Evolutionary conservation across 306 rosid species (phyloP), one percentile per base, ranked within the genome.

Genomic region (Acacia acuminata): DNA sequence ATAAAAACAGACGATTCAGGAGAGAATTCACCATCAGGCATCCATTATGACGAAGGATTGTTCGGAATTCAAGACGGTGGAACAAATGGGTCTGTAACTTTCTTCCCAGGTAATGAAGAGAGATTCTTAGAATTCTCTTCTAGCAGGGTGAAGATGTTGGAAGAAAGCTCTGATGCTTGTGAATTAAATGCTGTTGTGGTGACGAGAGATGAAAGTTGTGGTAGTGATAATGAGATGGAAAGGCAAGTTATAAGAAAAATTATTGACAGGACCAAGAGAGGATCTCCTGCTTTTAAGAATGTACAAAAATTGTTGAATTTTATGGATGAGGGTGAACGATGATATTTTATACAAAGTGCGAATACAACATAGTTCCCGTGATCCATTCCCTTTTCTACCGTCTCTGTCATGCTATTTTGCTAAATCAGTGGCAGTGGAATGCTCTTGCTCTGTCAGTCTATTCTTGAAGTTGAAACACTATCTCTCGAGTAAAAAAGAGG

Each of bases 221-320:
- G 79, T 79, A 86, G 80, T 22, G 91, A 92, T 73, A 71, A 76
- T 79, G 97, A 92, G 77, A 71, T 83, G 87, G 93, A 94, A 86
- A 90, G 81, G 74, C 90, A 90, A n/a, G 81, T 92, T 84, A 94
- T 94, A 81, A 86, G 75, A 87, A 86, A 91, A 81, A 91, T 92
- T 83, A 92, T 94, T 85, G 98, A 92, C 83, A 90, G 90, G 81
- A 88, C 90, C 85, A 92, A 86, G 86, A 92, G 83, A 85, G 96
- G 94, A 75, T 94, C 94, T 75, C 90, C 92, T 27, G 90, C 87
- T 32, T 86, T 91, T 34, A 85, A 88, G 81, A 88, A 94, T 79
- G 96, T 90, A 48, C 91, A 88, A 76, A 91, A 77, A 83, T 76
- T 91, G 72, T 83, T 92, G 84, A 88, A 83, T 75, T 88, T 90